phyloP scores from a whole-genome alignment of 139 green algal species.

The Micromonas commoda region DNA sequence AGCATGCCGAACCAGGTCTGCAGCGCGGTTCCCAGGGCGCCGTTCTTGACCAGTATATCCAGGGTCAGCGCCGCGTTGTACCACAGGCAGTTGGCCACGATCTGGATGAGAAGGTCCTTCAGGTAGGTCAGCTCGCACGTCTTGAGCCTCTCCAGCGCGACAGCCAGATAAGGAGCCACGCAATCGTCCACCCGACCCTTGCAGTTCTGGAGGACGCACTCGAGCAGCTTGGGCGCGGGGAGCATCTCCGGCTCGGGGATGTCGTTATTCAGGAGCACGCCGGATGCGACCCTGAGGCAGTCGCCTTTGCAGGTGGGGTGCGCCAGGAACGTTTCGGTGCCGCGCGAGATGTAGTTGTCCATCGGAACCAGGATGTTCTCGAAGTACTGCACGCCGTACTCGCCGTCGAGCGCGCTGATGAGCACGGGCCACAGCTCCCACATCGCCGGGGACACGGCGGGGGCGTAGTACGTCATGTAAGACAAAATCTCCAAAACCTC shows the following conservation, averaged over 20 bases:
- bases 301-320: conserved; percentile 23
- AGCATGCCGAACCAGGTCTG: neutral
- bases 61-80: conserved; percentile 12
- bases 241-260: conserved; percentile 59
- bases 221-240: conserved; percentile 70
- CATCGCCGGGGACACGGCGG: conserved; percentile 61
- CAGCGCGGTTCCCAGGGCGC: conserved; percentile 22
- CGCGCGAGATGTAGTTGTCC: conserved; percentile 88
- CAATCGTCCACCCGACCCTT: conserved; percentile 36
- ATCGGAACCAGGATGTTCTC: conserved; percentile 68
- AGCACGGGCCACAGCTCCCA: conserved; percentile 87
- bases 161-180: conserved; percentile 20
- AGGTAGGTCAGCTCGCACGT: conserved; percentile 27
- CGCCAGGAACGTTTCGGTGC: conserved; percentile 53
- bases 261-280: conserved; percentile 35
- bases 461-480: conserved; percentile 86
- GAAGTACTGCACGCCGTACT: conserved; percentile 83
- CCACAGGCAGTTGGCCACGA: neutral
- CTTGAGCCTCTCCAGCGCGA: neutral
- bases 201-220: conserved; percentile 69
- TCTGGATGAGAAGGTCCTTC: conserved; percentile 56
- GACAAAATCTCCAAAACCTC: conserved; percentile 85
- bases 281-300: neutral
- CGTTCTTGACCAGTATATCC: conserved; percentile 8
- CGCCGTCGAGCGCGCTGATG: conserved; percentile 49